Base-by-base conservation (phyloP, 2,329 filamentous ascomycete genomes). In the Myriosclerotinia scirpicola region DNA sequence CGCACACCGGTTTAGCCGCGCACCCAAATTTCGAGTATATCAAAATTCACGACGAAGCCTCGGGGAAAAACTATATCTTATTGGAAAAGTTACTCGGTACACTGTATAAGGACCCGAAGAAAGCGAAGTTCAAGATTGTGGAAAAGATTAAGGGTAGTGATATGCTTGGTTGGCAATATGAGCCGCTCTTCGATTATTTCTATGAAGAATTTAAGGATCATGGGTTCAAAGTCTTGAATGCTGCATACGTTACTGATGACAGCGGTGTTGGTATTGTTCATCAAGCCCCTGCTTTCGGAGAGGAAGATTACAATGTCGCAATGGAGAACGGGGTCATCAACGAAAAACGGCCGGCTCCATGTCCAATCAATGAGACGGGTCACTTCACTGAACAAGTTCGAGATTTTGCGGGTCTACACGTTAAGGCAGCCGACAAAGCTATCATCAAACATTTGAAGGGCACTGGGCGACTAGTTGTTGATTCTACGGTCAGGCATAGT, bases 241-340 rank as follows among this genome's bases (percentile, higher is more conserved):
- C 90, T 48, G 87, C 84, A 8, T 97, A 97, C 75, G 93, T 97
- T 67, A 95, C 91, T 36, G 87, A 90, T 40, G 93, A 95, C 68
- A 93, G 92, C 74, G 94, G 94, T 87, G 92, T 92, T 44, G 94
- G 94, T 75, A 90, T 98, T 69, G 94, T 98, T 54, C 94, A 98
- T 78, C 93, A 97, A 78, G 86, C 94, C 5, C 94, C 94, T 2
- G 92, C 93, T 0, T 97, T 94, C 76, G 94, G 94, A 85, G 92
- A 97, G 79, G 94, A 97, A 71, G 94, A 98, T 88, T 97, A 96
- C 82, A 89, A 89, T 71, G 87, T 95, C 67, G 91, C 90, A 11
- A 78, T 93, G 68, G 87, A 89, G 67, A 82, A 87, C 55, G 93
- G 92, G 53, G 85, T 96, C 73, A 90, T 97, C 75, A 90, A 79